These are phyloP conservation scores for Blastocystis sp. DNA, from an alignment of 352 stramenopile genomes.

Conservation along the genomic window DNA sequence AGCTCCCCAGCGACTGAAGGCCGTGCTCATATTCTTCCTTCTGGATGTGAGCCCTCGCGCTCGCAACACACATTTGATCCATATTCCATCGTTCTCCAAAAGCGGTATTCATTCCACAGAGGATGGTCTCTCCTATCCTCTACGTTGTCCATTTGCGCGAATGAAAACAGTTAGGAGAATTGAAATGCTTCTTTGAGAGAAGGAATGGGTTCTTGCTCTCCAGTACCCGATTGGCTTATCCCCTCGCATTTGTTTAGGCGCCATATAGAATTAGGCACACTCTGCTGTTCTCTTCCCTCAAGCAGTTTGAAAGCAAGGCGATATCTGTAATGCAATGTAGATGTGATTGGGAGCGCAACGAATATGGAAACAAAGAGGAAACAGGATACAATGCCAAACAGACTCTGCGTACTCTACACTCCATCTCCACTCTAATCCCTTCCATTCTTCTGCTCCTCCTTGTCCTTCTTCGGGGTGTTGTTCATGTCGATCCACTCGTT, in stretches of 20 bases:
- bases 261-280: too few relatives aligned
- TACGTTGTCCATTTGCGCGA: not conserved
- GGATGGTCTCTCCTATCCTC: not conserved
- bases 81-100: slow-evolving; percentile 25
- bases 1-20: slow-evolving; percentile 30
- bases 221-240: too few relatives aligned
- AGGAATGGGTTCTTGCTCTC: too few relatives aligned
- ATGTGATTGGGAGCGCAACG: too few relatives aligned
- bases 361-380: slow-evolving; percentile 1
- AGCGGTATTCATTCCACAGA: slow-evolving; percentile 43
- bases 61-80: slow-evolving; percentile 7
- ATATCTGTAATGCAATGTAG: not conserved
- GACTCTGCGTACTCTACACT: not conserved
- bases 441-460: not conserved
- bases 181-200: too few relatives aligned
- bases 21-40: slow-evolving; percentile 34
- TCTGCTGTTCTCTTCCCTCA: not conserved
- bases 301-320: not conserved
- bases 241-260: too few relatives aligned
- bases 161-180: not conserved
- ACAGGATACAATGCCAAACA: not conserved
- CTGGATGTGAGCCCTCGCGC: not conserved
- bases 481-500: slow-evolving; percentile 65
- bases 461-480: slow-evolving; percentile 56
- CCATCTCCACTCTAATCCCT: not conserved